Evolutionary conservation across 2,329 filamentous ascomycete genomes (phyloP).

Genomic region (Botrytis fragariae): DNA sequence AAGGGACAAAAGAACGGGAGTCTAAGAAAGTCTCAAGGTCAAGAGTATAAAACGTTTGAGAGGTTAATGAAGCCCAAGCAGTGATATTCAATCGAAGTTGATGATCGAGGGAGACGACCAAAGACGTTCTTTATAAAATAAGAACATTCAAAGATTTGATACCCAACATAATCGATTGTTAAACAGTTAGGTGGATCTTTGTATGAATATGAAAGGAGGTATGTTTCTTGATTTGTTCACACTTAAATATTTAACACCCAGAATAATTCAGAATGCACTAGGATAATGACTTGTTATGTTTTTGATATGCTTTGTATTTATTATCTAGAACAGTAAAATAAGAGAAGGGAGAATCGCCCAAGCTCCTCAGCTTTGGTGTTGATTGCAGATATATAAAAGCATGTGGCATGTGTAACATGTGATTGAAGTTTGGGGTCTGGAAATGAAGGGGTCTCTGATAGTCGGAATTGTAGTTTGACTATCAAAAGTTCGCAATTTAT

Average conservation of each 20-base stretch:
- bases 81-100: background rate
- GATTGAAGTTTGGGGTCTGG: background rate
- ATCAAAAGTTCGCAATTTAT: background rate
- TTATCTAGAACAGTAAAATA: background rate
- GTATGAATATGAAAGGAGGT: background rate
- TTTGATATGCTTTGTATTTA: background rate
- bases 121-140: background rate
- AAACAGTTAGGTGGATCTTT: background rate
- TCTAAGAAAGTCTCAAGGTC: background rate
- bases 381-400: background rate
- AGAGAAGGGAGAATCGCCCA: background rate
- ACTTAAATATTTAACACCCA: background rate
- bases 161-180: background rate
- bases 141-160: background rate
- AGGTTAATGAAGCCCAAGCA: background rate
- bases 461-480: too few species aligned
- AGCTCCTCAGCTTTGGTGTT: background rate
- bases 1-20: background rate
- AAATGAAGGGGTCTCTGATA: background rate
- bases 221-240: background rate
- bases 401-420: background rate
- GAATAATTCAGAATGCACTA: background rate
- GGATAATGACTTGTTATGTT: background rate
- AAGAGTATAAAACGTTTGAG: background rate
- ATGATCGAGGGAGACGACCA: background rate